Conservation (phyloP, 805 yeast genomes). For the Kluyveromyces lactis region DNA sequence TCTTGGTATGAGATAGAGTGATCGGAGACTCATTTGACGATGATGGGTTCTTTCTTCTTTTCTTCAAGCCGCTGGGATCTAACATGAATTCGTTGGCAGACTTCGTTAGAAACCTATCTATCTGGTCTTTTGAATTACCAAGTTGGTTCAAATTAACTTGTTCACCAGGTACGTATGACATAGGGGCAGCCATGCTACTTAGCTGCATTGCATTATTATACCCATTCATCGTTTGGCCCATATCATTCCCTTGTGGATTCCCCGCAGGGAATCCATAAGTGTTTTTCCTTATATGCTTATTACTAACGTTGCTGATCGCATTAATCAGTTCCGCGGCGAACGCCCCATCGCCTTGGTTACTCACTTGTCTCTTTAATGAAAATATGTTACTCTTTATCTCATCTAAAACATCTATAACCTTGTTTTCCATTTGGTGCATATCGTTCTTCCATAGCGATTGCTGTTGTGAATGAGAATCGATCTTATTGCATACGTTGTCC, state of each 20-base stretch:
- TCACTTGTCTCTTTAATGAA: neutral
- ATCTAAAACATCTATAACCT: neutral
- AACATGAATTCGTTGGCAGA: constrained; percentile 17
- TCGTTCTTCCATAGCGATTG: constrained; percentile 7
- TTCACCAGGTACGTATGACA: constrained; percentile 3
- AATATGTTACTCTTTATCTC: neutral
- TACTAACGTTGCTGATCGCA: constrained; percentile 24
- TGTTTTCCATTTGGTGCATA: neutral
- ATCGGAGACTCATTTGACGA: neutral
- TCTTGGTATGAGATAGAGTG: neutral
- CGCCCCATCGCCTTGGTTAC: constrained; percentile 8
- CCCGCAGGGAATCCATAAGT: neutral
- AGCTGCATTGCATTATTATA: neutral
- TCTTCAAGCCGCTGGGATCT: constrained; percentile 28
- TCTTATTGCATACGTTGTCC: constrained; percentile 16
- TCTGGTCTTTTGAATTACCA: constrained; percentile 2
- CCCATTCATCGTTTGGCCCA: neutral
- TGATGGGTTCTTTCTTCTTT: constrained; percentile 11
- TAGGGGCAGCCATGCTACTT: constrained; percentile 1
- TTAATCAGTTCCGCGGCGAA: constrained; percentile 23
- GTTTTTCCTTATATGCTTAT: constrained; percentile 14
- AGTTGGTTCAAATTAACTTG: constrained; percentile 3
- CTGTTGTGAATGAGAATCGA: constrained; percentile 8
- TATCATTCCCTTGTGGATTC: neutral
- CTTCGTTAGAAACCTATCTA: constrained; percentile 1